Conservation (phyloP, 352 stramenopile genomes). For the Elongisporangium undulatum region DNA sequence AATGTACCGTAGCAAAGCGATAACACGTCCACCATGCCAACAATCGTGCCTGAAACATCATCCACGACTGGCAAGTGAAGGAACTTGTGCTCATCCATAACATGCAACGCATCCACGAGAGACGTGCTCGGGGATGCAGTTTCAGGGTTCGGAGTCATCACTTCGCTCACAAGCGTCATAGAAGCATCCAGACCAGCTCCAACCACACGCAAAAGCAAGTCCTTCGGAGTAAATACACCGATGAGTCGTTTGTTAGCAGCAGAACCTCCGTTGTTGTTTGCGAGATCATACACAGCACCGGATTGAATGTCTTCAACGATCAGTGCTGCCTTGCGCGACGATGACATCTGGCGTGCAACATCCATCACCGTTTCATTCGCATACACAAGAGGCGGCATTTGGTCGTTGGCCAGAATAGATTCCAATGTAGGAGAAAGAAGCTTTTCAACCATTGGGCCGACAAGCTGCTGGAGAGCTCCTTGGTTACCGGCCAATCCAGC, state of each 20-base stretch:
- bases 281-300: conserved; percentile 28
- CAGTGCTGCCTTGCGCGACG: conserved; percentile 73
- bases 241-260: conserved; percentile 81
- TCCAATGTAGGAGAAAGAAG: conserved; percentile 81
- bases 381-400: conserved; percentile 72
- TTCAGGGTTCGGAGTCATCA: conserved; percentile 98
- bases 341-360: conserved; percentile 82
- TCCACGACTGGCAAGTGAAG: conserved; percentile 96
- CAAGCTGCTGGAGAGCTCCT: conserved; percentile 61
- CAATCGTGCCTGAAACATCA: conserved; percentile 54
- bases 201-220: conserved; percentile 95
- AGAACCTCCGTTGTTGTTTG: conserved; percentile 17
- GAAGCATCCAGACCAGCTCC: conserved; percentile 89
- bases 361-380: conserved; percentile 80
- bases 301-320: conserved; percentile 68
- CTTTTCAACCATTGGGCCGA: conserved; percentile 84
- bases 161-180: conserved; percentile 86
- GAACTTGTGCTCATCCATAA: conserved; percentile 98
- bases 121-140: conserved; percentile 89
- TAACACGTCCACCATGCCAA: conserved; percentile 84
- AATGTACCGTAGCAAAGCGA: conserved; percentile 89
- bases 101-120: conserved; percentile 95
- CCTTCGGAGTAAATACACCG: conserved; percentile 98
- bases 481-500: conserved; percentile 52
- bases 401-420: conserved; percentile 73